Evolutionary conservation across 192 early-diverging fungal genomes (phyloP).

Genomic region (Thamnidium elegans): DNA sequence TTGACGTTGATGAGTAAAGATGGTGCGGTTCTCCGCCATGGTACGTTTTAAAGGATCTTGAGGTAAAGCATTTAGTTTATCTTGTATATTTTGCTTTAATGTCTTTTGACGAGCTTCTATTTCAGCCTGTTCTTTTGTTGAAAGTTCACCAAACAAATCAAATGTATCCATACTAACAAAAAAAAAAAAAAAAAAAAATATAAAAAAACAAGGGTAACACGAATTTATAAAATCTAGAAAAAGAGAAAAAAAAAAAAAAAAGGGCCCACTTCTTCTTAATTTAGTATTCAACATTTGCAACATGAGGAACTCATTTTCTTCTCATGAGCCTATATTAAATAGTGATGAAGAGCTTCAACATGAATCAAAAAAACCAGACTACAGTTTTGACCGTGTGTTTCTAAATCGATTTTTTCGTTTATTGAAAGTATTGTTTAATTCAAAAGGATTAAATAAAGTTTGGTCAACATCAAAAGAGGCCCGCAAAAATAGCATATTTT

Average conservation of each 20-base stretch:
- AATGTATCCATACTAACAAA: slow-evolving; percentile 4
- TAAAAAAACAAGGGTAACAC: not conserved
- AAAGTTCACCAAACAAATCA: slow-evolving; percentile 41
- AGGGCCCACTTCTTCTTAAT: no score
- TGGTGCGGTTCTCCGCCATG: slow-evolving; percentile 1
- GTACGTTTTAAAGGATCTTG: slow-evolving; percentile 22
- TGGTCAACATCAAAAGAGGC: slow-evolving; percentile 15
- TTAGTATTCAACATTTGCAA: not conserved
- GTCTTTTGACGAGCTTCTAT: slow-evolving; percentile 9
- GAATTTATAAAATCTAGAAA: no score
- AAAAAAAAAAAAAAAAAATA: slow-evolving; percentile 3
- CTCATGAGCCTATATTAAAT: slow-evolving; percentile 7
- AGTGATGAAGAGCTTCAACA: not conserved
- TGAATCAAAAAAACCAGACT: not conserved
- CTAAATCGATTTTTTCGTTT: slow-evolving; percentile 34
- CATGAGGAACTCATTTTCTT: slow-evolving; percentile 5
- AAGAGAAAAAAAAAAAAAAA: no score
- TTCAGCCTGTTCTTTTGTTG: slow-evolving; percentile 28
- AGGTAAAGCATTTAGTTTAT: slow-evolving; percentile 19
- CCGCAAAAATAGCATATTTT: slow-evolving; percentile 30
- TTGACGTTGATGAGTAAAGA: slow-evolving; percentile 27
- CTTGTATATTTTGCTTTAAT: not conserved
- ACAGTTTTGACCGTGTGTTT: slow-evolving; percentile 39
- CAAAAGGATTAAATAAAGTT: slow-evolving; percentile 7
- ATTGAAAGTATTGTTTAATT: slow-evolving; percentile 29